These are phyloP conservation scores for Rhizopogon vinicolor DNA, from an alignment of 768 basidiomycete genomes.

Conservation along the genomic window DNA sequence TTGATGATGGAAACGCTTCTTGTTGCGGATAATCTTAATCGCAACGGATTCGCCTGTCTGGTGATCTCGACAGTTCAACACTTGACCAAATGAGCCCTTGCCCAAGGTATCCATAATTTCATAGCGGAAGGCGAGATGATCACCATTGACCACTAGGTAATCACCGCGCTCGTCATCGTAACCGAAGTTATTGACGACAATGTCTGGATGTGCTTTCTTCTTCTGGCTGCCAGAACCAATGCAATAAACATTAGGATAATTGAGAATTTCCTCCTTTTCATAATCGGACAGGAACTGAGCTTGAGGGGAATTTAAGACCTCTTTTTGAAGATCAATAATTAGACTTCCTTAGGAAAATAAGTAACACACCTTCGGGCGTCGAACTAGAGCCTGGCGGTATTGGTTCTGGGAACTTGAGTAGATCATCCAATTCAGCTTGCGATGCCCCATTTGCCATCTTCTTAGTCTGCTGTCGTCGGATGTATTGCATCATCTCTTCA, in stretches of 20 bases:
- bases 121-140: conserved; percentile 97
- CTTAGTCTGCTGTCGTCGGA: conserved; percentile 85
- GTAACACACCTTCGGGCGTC: conserved; percentile 63
- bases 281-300: conserved; percentile 76
- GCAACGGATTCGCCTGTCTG: conserved; percentile 95
- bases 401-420: conserved; percentile 93
- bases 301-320: conserved; percentile 60
- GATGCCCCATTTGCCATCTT: conserved; percentile 78
- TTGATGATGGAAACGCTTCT: conserved; percentile 98
- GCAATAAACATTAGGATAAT: conserved; percentile 81
- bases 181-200: conserved; percentile 81
- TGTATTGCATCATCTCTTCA: conserved; percentile 96
- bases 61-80: conserved; percentile 92
- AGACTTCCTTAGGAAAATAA: neutral
- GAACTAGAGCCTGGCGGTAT: conserved; percentile 60
- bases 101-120: conserved; percentile 90
- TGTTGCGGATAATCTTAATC: conserved; percentile 98
- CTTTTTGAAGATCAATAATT: conserved; percentile 32
- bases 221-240: conserved; percentile 79
- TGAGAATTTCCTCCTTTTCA: conserved; percentile 88
- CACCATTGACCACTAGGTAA: conserved; percentile 83
- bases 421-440: conserved; percentile 81
- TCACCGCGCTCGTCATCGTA: conserved; percentile 99
- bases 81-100: conserved; percentile 98
- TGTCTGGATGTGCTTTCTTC: conserved; percentile 71